Conservation (phyloP, 306 rosid species). For the Quercus rubra region DNA sequence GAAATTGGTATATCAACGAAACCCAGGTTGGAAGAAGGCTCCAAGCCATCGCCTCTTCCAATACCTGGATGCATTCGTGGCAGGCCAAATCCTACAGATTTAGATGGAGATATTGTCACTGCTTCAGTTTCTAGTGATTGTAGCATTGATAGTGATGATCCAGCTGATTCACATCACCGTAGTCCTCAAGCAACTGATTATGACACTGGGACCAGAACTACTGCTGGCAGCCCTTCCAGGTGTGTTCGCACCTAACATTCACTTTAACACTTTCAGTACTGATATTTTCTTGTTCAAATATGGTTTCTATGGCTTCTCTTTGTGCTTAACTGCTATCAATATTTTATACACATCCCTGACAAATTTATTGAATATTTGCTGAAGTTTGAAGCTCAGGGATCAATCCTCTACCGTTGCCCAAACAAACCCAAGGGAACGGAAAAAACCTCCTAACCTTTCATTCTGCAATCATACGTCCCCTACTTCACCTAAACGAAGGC, state of each 20-base stretch:
- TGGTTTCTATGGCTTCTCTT: conserved; percentile 12
- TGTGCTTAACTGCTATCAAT: conserved; percentile 14
- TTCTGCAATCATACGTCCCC: conserved; percentile 46
- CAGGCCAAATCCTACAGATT: conserved; percentile 55
- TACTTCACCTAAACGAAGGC: conserved; percentile 73
- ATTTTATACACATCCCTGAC: conserved; percentile 37
- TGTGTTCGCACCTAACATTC: conserved; percentile 31
- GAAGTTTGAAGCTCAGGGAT: conserved; percentile 72
- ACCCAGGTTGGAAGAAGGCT: conserved; percentile 56
- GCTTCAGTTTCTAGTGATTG: conserved; percentile 71
- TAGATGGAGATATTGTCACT: conserved; percentile 72
- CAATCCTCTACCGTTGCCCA: conserved; percentile 50
- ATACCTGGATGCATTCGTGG: conserved; percentile 69
- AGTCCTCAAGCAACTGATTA: conserved; percentile 71
- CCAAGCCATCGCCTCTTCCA: conserved; percentile 76
- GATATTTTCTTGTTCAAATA: conserved; percentile 18
- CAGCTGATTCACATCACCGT: conserved; percentile 60
- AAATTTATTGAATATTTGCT: conserved; percentile 27
- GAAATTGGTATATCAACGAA: conserved; percentile 67
- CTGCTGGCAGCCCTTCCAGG: conserved; percentile 81
- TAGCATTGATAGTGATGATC: conserved; percentile 79
- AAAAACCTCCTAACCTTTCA: conserved; percentile 52
- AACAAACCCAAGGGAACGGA: conserved; percentile 50
- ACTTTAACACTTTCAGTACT: conserved; percentile 13
- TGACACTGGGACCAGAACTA: conserved; percentile 68